Percentiles rank a stretch among this genome's conserved stretches.
These are phyloP conservation scores for Thielaviopsis euricoi DNA, from an alignment of 2,329 filamentous ascomycete species.

Conservation along the genomic window DNA sequence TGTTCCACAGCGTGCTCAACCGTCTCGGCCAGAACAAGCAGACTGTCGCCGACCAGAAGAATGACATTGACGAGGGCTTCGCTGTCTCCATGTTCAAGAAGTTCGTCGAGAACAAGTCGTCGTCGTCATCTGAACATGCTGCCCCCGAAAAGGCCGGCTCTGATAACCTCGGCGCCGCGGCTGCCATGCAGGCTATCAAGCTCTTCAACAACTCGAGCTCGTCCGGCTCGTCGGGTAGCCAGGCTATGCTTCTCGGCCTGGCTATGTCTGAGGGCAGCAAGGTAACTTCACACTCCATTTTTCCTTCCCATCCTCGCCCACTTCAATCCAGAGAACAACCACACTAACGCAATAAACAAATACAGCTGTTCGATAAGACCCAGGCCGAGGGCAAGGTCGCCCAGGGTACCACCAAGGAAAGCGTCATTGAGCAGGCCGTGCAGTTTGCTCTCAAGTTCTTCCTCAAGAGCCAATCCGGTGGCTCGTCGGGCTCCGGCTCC, in stretches of 20 bases:
- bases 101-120: slow-evolving; percentile 40
- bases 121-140: slow-evolving; percentile 22
- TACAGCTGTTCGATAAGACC: slow-evolving; percentile 43
- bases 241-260: slow-evolving; percentile 68
- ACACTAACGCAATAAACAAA: no score
- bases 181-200: slow-evolving; percentile 68
- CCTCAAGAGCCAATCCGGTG: slow-evolving; percentile 46
- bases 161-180: slow-evolving; percentile 48
- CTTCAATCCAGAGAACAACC: no score
- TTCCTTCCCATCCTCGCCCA: background rate
- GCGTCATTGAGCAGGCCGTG: slow-evolving; percentile 59
- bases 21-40: slow-evolving; percentile 33
- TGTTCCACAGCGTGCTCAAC: slow-evolving; percentile 33
- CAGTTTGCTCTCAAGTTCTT: slow-evolving; percentile 88
- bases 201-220: slow-evolving; percentile 49
- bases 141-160: slow-evolving; percentile 30
- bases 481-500: slow-evolving; percentile 14
- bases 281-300: slow-evolving; percentile 24
- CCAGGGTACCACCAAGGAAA: slow-evolving; percentile 57
- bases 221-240: slow-evolving; percentile 24
- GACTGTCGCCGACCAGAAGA: slow-evolving; percentile 27
- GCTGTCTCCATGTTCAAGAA: slow-evolving; percentile 61
- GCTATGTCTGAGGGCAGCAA: slow-evolving; percentile 81
- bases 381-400: slow-evolving; percentile 34
- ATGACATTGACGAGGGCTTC: slow-evolving; percentile 36